Percentiles rank a stretch among this genome's conserved stretches.
Evolutionary conservation across 2,329 filamentous ascomycete species (phyloP).

Genomic region (Myriosclerotinia duriaeana): DNA sequence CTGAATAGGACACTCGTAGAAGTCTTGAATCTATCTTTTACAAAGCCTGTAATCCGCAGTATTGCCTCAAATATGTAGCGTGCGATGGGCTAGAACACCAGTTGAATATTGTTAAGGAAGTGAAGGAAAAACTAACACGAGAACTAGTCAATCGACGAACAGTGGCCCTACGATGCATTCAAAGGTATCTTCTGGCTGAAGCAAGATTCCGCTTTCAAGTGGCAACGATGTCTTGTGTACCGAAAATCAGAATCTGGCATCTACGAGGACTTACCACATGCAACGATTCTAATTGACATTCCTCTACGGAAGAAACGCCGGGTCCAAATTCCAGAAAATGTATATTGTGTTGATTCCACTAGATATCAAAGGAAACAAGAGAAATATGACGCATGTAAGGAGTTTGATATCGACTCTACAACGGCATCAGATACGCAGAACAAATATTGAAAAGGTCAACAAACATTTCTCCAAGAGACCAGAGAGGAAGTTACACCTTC

Average conservation of each 20-base stretch:
- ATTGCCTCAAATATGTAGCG: no score
- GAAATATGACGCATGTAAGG: background rate
- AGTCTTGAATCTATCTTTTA: no score
- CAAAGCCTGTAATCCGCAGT: no score
- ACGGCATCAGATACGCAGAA: background rate
- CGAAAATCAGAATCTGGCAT: slow-evolving; percentile 17
- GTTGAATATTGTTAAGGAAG: background rate
- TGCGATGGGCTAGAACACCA: no score
- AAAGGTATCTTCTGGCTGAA: slow-evolving; percentile 26
- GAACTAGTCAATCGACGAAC: background rate
- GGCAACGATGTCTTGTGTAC: slow-evolving; percentile 24
- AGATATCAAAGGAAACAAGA: background rate
- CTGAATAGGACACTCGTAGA: no score
- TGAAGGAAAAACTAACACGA: background rate
- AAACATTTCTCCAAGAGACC: background rate
- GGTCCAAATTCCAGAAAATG: background rate
- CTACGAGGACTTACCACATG: slow-evolving; percentile 29
- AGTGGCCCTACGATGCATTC: slow-evolving; percentile 1
- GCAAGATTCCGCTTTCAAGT: slow-evolving; percentile 17
- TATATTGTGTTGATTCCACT: background rate
- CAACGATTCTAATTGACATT: slow-evolving; percentile 27
- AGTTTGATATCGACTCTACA: background rate
- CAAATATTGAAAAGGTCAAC: background rate
- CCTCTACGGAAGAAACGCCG: slow-evolving; percentile 10
- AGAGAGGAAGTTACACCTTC: background rate